A percentile compares a stretch with the other conserved stretches of the same genome.
These are phyloP conservation scores for Yamadazyma dushanensis DNA, from an alignment of 1,139 yeast species.

Conservation along the genomic window DNA sequence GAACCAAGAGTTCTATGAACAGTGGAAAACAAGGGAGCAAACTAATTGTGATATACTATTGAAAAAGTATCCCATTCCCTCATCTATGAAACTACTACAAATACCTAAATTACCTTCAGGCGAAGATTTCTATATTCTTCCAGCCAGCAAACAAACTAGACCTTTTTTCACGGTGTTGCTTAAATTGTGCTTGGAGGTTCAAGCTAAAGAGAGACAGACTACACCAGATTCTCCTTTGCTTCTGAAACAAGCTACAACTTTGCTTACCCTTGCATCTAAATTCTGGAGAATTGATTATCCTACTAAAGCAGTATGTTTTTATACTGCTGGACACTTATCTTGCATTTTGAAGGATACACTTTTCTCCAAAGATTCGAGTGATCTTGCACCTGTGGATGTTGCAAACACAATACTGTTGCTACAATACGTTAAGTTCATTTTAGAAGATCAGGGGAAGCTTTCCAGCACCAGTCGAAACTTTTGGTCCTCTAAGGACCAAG, in stretches of 20 bases:
- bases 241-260: slow-evolving; percentile 40
- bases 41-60: slow-evolving; percentile 36
- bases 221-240: slow-evolving; percentile 25
- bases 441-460: slow-evolving; percentile 34
- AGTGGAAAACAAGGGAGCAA: slow-evolving; percentile 54
- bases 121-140: slow-evolving; percentile 43
- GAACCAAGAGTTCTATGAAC: slow-evolving; percentile 36
- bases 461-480: slow-evolving; percentile 33
- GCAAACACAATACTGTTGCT: slow-evolving; percentile 28
- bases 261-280: slow-evolving; percentile 47
- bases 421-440: slow-evolving; percentile 26
- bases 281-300: slow-evolving; percentile 63
- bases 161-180: slow-evolving; percentile 29
- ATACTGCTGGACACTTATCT: slow-evolving; percentile 52
- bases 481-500: slow-evolving; percentile 55
- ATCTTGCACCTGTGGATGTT: slow-evolving; percentile 33
- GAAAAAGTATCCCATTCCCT: slow-evolving; percentile 40
- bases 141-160: slow-evolving; percentile 32
- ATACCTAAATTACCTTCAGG: slow-evolving; percentile 33
- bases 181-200: slow-evolving; percentile 30
- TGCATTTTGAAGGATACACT: slow-evolving; percentile 37
- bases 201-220: slow-evolving; percentile 9
- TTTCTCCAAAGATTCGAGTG: slow-evolving; percentile 23
- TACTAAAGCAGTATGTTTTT: slow-evolving; percentile 52
- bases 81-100: slow-evolving; percentile 31